A percentile compares a stretch with the other conserved stretches of the same genome.
Evolutionary conservation across 2,329 filamentous ascomycete genomes (phyloP).

Genomic region (Claviceps humidiphila): DNA sequence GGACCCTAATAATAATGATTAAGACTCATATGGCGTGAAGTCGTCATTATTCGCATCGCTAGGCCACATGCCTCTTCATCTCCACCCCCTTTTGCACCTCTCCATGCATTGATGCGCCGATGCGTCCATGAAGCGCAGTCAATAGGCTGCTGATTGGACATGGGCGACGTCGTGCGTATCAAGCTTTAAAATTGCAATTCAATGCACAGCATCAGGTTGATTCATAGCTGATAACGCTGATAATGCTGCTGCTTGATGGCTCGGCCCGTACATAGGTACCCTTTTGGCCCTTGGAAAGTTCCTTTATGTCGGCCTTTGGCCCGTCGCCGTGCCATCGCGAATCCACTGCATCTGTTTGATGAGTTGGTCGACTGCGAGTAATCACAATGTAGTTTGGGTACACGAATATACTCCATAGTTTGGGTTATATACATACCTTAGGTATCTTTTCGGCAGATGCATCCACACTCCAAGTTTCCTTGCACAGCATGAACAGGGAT

Average conservation of each 20-base stretch:
- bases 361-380: neutral
- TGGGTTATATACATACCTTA: neutral
- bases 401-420: too few relatives aligned
- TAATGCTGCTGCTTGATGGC: neutral
- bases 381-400: too few relatives aligned
- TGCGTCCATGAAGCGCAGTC: neutral
- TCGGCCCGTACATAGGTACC: neutral
- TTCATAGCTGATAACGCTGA: neutral
- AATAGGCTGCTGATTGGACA: neutral
- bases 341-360: neutral
- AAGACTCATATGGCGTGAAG: neutral
- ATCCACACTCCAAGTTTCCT: neutral
- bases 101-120: neutral
- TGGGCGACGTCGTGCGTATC: neutral
- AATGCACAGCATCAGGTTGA: neutral
- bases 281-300: neutral
- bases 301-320: neutral
- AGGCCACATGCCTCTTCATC: neutral
- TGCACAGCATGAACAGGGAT: conserved; percentile 1
- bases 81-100: neutral
- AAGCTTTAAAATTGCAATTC: neutral
- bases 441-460: neutral
- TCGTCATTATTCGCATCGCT: conserved; percentile 1
- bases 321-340: neutral
- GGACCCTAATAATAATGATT: neutral